Conservation (phyloP, 1,284 basidiomycete genomes). For the Cutaneotrichosporon sp. region DNA sequence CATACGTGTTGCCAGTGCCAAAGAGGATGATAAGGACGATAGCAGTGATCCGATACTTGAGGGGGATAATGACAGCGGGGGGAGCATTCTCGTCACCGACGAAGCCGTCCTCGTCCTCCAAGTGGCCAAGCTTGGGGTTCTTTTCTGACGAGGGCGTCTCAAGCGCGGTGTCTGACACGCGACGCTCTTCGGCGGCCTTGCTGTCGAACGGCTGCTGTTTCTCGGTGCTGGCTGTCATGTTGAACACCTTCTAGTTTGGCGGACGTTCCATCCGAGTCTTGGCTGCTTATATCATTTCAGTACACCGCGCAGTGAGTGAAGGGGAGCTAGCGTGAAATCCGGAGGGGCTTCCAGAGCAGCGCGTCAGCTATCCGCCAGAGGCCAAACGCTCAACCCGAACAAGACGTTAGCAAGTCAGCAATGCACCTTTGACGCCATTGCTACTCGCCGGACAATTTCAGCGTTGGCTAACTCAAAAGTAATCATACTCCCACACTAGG, state of each 20-base stretch:
- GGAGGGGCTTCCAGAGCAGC: no score
- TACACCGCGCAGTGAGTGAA: no score
- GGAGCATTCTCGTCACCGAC: background rate
- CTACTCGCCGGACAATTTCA: no score
- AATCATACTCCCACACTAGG: background rate
- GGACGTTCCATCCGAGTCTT: no score
- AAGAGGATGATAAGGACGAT: slow-evolving; percentile 36
- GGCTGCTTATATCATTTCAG: background rate
- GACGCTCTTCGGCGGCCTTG: background rate
- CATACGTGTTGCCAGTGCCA: slow-evolving; percentile 32
- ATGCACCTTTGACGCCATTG: no score
- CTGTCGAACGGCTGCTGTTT: background rate
- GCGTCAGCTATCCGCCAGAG: no score
- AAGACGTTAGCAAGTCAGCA: no score
- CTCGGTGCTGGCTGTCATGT: background rate
- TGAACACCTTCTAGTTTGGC: no score
- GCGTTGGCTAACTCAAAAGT: background rate
- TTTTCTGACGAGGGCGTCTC: background rate
- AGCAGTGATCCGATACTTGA: slow-evolving; percentile 20
- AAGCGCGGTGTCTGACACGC: background rate
- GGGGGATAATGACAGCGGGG: slow-evolving; percentile 4
- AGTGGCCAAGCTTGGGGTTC: background rate
- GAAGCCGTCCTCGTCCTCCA: background rate
- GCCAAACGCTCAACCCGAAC: no score
- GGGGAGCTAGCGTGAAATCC: no score